A percentile compares a stretch with the other conserved stretches of the same genome.
Conservation (phyloP, 148 eudicot genomes). For the Heliosperma pusillum region DNA sequence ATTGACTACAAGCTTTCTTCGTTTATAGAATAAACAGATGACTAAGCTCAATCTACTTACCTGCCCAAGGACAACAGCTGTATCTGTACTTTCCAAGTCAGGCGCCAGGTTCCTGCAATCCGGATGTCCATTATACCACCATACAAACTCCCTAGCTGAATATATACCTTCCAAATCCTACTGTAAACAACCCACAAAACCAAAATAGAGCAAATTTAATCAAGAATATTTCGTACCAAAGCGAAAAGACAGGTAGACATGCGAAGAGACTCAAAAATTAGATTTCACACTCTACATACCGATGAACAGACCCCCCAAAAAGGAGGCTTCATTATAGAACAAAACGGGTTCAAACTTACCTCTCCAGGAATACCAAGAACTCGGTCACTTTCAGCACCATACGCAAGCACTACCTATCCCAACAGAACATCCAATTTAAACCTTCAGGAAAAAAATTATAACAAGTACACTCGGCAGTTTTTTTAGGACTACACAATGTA, state of each 20-base stretch:
- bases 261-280: background rate
- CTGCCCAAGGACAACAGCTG: constrained; percentile 97
- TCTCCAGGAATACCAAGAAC: constrained; percentile 85
- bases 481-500: background rate
- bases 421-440: constrained; percentile 7
- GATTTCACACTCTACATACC: background rate
- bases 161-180: constrained; percentile 37
- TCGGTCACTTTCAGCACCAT: constrained; percentile 95
- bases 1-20: background rate
- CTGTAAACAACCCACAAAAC: constrained; percentile 10
- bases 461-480: background rate
- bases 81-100: constrained; percentile 70
- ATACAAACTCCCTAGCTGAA: constrained; percentile 95
- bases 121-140: constrained; percentile 99
- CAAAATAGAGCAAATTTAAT: background rate
- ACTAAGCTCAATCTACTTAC: constrained; percentile 29
- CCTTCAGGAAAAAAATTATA: constrained; percentile 3
- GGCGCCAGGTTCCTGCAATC: constrained; percentile 68
- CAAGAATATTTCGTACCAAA: background rate
- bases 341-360: constrained; percentile 35
- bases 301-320: background rate
- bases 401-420: constrained; percentile 54
- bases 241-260: background rate
- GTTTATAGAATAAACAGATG: background rate
- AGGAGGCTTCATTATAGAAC: background rate